A percentile compares a stretch with the other conserved stretches of the same genome.
Evolutionary conservation across 164 flowering plant genomes (phyloP).

Genomic region (Cinnamomum chago): DNA sequence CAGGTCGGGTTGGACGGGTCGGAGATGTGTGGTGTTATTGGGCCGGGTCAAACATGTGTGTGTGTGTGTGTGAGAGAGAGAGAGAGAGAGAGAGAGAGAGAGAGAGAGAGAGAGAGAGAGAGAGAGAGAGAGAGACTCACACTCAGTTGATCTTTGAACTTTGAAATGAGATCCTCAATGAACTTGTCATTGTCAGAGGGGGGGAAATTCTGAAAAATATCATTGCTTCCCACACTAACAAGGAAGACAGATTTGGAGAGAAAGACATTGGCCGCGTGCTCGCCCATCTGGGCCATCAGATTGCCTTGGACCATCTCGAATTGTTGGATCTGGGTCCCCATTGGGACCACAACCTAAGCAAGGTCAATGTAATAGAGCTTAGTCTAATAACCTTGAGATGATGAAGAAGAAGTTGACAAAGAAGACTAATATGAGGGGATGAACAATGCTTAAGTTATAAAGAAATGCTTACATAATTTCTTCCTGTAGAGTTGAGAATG

Average conservation of each 20-base stretch:
- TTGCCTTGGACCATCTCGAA: constrained; percentile 21
- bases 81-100: too few relatives aligned
- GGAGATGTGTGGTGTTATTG: too few relatives aligned
- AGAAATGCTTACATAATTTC: constrained; percentile 13
- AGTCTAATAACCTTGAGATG: neutral
- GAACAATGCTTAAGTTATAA: neutral
- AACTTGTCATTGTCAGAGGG: constrained; percentile 15
- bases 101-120: too few relatives aligned
- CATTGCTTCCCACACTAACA: constrained; percentile 53
- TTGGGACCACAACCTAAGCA: constrained; percentile 15
- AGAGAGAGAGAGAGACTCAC: constrained; percentile 15
- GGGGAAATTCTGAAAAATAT: constrained; percentile 29
- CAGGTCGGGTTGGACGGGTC: too few relatives aligned
- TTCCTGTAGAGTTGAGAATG: constrained; percentile 32
- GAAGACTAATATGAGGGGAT: neutral
- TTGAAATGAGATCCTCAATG: constrained; percentile 16
- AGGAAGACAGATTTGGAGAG: constrained; percentile 38
- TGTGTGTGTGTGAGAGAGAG: neutral
- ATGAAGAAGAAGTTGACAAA: neutral
- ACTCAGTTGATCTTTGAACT: constrained; percentile 30
- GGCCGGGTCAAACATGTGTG: neutral
- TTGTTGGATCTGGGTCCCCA: constrained; percentile 39
- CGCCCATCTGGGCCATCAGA: constrained; percentile 23
- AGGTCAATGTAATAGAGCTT: neutral
- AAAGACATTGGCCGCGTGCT: constrained; percentile 8